Conservation (phyloP, 2,329 filamentous ascomycete genomes). For the Simplicillium sp. region DNA sequence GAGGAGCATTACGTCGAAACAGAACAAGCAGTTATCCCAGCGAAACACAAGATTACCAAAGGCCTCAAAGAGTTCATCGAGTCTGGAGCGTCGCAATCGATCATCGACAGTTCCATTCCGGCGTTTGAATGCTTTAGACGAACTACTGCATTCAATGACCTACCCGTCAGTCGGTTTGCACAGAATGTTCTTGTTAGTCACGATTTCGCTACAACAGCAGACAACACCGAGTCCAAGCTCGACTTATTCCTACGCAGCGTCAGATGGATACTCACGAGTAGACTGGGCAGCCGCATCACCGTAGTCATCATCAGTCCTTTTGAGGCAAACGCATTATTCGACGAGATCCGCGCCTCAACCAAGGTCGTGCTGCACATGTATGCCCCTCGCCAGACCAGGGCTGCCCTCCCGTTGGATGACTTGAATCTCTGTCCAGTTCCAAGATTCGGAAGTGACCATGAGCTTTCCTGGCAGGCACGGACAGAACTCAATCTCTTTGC, state of each 20-base stretch:
- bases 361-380: conserved; percentile 38
- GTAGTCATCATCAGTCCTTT: conserved; percentile 51
- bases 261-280: too few relatives aligned
- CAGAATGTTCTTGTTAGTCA: background rate
- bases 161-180: background rate
- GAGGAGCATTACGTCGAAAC: conserved; percentile 45
- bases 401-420: too few relatives aligned
- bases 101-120: conserved; percentile 22
- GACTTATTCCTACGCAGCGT: too few relatives aligned
- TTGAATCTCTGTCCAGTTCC: conserved; percentile 12
- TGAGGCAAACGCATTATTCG: conserved; percentile 44
- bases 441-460: background rate
- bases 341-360: conserved; percentile 19
- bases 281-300: background rate
- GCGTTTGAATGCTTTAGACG: conserved; percentile 33
- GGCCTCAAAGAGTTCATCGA: conserved; percentile 30
- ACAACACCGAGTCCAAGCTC: background rate
- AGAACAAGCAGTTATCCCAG: conserved; percentile 28
- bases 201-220: background rate
- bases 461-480: background rate
- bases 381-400: conserved; percentile 23
- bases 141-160: conserved; percentile 26
- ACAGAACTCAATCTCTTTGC: conserved; percentile 56
- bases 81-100: conserved; percentile 19
- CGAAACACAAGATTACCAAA: conserved; percentile 29